Evolutionary conservation across 2,329 filamentous ascomycete genomes (phyloP).

Genomic region (Cytospora chrysosperma): DNA sequence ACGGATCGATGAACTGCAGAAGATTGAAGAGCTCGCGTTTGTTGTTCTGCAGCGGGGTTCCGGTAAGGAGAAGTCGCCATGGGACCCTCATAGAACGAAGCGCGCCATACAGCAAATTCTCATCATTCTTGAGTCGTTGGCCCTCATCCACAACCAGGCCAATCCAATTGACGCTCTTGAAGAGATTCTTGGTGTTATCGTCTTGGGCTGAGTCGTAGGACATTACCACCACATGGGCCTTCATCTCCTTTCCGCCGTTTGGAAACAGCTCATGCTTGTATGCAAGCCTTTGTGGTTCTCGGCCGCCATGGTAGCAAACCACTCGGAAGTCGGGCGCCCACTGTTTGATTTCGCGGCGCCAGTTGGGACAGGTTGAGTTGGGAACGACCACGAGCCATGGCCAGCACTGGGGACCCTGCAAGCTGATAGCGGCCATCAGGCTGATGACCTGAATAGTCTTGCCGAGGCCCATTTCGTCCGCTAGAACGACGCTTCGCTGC

Average conservation of each 20-base stretch:
- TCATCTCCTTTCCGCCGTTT: constrained; percentile 61
- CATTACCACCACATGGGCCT: constrained; percentile 89
- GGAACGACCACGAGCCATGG: constrained; percentile 92
- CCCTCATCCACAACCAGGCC: constrained; percentile 93
- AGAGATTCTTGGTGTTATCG: constrained; percentile 61
- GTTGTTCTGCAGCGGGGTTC: constrained; percentile 93
- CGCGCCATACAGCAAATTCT: constrained; percentile 75
- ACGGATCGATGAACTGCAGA: constrained; percentile 85
- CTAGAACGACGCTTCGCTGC: constrained; percentile 82
- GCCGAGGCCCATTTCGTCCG: constrained; percentile 96
- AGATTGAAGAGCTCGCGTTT: constrained; percentile 93
- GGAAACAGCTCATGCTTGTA: constrained; percentile 86
- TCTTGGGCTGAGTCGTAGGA: constrained; percentile 90
- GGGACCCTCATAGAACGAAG: constrained; percentile 72
- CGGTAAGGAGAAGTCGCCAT: constrained; percentile 84
- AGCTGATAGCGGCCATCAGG: constrained; percentile 71
- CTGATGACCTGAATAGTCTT: constrained; percentile 95
- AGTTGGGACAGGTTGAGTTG: constrained; percentile 95
- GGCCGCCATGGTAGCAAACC: constrained; percentile 87
- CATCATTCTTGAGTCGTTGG: constrained; percentile 91
- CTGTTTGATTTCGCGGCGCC: constrained; percentile 91
- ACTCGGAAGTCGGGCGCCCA: constrained; percentile 86
- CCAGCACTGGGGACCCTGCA: constrained; percentile 71
- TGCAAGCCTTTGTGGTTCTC: constrained; percentile 70
- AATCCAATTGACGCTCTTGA: constrained; percentile 75